Base-by-base conservation (phyloP, 116 monocot species). In the Papilionanthe hybrid region DNA sequence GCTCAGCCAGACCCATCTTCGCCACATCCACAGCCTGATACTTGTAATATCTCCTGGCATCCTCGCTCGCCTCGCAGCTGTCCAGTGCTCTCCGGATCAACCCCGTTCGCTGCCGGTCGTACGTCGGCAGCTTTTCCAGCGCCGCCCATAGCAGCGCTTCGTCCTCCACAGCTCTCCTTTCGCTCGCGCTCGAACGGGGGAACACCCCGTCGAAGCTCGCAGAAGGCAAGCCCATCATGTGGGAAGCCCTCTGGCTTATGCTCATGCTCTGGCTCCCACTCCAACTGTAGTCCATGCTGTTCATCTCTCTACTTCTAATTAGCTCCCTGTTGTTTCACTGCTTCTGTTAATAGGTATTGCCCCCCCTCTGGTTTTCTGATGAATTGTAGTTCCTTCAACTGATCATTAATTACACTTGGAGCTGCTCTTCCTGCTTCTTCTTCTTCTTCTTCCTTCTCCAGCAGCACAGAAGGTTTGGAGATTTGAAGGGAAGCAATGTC, bases 21-120 rank as follows among this genome's bases (percentile, higher is more conserved):
- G 84, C 72, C 5, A 96, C 88, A 75, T 96, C 91, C 11, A 96
- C 91, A 79, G 91, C 85, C 75, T 74, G 77, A 79, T 83, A 80
- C 67, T 75, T 55, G 57, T 43, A 85, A 55, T 44, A 22, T 47
- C 27, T 43, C 72, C 68, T 65, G 3, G 63, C 86, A 5, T 82
- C 82, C 60, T 77, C 77, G 22, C 60, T 56, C 5, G 81, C 58
- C 20, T 75, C 75, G 28, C 22, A 22, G 49, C 78, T 44, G 11
- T 81, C 85, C 60, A 83, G 77, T 15, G 73, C 76, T 81, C 72
- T 11, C 84, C 79, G 73, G 42, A 92, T 30, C 79, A 82, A 57
- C 5, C 69, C 77, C 0, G 77, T 82, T 12, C 82, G 63, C 5
- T 77, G 82, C 55, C 71, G 77, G 30, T 82, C 77, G 41, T 82